Percentiles rank a stretch among this genome's conserved stretches.
Evolutionary conservation across 495 filamentous ascomycete species (phyloP).

Genomic region (Penicillium lagena): DNA sequence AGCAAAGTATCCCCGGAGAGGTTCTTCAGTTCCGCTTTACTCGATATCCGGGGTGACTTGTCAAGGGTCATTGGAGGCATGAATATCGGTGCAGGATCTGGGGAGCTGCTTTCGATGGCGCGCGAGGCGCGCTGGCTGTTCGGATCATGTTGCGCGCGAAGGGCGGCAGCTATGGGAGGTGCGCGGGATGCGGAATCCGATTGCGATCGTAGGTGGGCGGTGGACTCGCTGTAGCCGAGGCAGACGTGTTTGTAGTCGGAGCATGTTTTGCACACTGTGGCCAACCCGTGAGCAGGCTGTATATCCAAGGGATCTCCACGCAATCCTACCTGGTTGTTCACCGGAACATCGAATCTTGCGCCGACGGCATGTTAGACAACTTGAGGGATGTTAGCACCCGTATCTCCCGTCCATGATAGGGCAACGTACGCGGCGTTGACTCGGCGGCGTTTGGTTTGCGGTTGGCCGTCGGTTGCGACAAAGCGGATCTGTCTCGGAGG

Average conservation of each 20-base stretch:
- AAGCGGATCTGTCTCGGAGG: slow-evolving; percentile 59
- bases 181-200: slow-evolving; percentile 26
- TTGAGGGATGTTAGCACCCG: slow-evolving; percentile 22
- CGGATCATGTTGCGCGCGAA: slow-evolving; percentile 14
- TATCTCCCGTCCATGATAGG: slow-evolving; percentile 2
- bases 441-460: slow-evolving; percentile 71
- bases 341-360: slow-evolving; percentile 81
- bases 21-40: slow-evolving; percentile 13
- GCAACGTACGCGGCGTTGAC: slow-evolving; percentile 71
- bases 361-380: slow-evolving; percentile 73
- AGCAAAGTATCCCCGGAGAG: slow-evolving; percentile 14
- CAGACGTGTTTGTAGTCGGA: slow-evolving; percentile 68
- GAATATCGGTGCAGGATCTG: slow-evolving; percentile 13
- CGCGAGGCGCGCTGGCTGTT: slow-evolving; percentile 6
- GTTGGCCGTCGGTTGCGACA: slow-evolving; percentile 75
- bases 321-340: slow-evolving; percentile 53
- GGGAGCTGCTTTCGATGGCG: slow-evolving; percentile 24
- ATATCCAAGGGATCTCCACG: neutral
- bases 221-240: slow-evolving; percentile 64
- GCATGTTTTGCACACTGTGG: slow-evolving; percentile 62
- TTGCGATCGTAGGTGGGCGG: slow-evolving; percentile 48
- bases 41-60: slow-evolving; percentile 13
- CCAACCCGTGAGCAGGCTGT: slow-evolving; percentile 1
- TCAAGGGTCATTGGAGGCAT: slow-evolving; percentile 3
- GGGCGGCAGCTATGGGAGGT: slow-evolving; percentile 14